Evolutionary conservation across 352 stramenopile genomes (phyloP).

Genomic region (Pythium brassicae): DNA sequence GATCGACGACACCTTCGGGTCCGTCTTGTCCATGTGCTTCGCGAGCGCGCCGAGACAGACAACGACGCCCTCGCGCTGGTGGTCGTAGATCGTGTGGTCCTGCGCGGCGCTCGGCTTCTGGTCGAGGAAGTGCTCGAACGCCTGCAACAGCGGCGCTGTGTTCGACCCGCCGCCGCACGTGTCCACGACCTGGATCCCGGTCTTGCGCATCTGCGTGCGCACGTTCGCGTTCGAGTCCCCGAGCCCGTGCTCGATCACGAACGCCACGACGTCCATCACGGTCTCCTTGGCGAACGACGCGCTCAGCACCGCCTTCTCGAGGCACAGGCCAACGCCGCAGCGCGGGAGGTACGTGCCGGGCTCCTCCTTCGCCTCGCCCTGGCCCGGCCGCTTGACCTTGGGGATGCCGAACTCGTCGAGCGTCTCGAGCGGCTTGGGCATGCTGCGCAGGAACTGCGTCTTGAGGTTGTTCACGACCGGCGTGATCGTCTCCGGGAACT

Average conservation of each 20-base stretch:
- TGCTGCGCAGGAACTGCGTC: slow-evolving; percentile 50
- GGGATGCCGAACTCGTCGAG: slow-evolving; percentile 76
- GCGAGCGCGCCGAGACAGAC: slow-evolving; percentile 88
- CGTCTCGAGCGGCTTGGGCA: slow-evolving; percentile 48
- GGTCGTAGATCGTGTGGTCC: slow-evolving; percentile 67
- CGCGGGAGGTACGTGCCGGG: slow-evolving; percentile 50
- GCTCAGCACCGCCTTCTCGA: slow-evolving; percentile 62
- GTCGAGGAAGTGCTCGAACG: slow-evolving; percentile 77
- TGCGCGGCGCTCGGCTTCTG: slow-evolving; percentile 49
- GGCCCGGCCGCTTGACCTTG: slow-evolving; percentile 51
- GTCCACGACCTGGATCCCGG: slow-evolving; percentile 74
- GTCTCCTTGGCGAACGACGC: slow-evolving; percentile 47
- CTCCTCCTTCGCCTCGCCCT: slow-evolving; percentile 55
- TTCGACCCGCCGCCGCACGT: slow-evolving; percentile 59
- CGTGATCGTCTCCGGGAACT: slow-evolving; percentile 72
- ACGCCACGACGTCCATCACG: slow-evolving; percentile 66
- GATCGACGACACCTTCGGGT: slow-evolving; percentile 87
- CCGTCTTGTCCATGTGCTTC: slow-evolving; percentile 86
- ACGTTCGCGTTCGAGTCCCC: slow-evolving; percentile 67
- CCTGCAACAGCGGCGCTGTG: slow-evolving; percentile 56
- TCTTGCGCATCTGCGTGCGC: slow-evolving; percentile 82
- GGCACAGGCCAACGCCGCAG: slow-evolving; percentile 64
- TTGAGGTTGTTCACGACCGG: slow-evolving; percentile 66
- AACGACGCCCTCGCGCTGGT: slow-evolving; percentile 87
- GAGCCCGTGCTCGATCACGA: slow-evolving; percentile 79